Evolutionary conservation across 2,329 filamentous ascomycete genomes (phyloP), one percentile per base, ranked within the genome.

Genomic region (Colletotrichum eremochloae): DNA sequence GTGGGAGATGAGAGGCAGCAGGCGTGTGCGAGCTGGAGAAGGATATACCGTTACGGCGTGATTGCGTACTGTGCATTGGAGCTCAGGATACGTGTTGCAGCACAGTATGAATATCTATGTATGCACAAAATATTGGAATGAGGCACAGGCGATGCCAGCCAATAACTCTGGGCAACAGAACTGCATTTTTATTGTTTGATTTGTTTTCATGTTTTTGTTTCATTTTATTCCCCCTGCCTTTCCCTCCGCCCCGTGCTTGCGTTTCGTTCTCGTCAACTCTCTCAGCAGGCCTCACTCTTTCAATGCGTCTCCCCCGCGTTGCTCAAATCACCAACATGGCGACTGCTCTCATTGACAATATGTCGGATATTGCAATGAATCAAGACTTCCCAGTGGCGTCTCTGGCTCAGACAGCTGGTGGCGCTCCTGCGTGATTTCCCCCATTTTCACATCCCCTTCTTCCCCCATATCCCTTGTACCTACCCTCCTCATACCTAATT

Each of bases 1-100:
- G 55, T 60, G 48, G 48, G 33, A 62, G 50, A 44, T 33, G 63
- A 68, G 58, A 42, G 46, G 29, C 55, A 24, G 55, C 57, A 70
- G 55, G 67, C 55, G 46, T 56, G 56, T 67, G 57, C 64, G 56
- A 62, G 42, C 50, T 62, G 5, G 42, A 12, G 33, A 48, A 48
- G 46, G n/a, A 48, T 20, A 15, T n/a, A 15, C 31, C 42, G 44
- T 46, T 15, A 6, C 12, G 12, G 7, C 20, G 12, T 12, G 15
- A 6, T 8, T 24, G 14, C 20, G 60, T 14, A 62, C 60, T 50
- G 60, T 50, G 8, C 3, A 3, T 3, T 6, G 1, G 6, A 0
- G 12, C 4, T 0, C 2, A 4, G 2, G 12, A 66, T 5, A 1
- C 0, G 14, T 14, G 5, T 11, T 6, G 6, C 18, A n/a, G 33